Percentiles rank a stretch among this genome's conserved stretches.
Evolutionary conservation across 2,329 filamentous ascomycete genomes (phyloP).

Genomic region (Macrophomina pseudophaseolina): DNA sequence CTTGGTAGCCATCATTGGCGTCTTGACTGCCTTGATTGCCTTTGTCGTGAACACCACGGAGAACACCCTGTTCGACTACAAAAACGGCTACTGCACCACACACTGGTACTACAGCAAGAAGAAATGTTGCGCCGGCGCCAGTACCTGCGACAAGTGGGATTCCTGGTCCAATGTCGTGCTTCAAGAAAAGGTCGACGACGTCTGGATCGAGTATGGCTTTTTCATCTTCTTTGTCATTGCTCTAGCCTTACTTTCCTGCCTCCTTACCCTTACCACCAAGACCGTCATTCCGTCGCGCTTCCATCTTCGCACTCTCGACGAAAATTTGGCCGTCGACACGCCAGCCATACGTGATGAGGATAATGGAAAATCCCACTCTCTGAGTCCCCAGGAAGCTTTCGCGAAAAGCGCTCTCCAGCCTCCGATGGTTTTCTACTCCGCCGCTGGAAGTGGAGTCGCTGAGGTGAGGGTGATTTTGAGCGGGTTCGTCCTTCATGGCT

Average conservation of each 20-base stretch:
- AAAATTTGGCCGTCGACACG: slow-evolving; percentile 77
- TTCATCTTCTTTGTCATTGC: slow-evolving; percentile 75
- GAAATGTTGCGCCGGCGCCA: slow-evolving; percentile 63
- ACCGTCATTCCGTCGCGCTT: slow-evolving; percentile 90
- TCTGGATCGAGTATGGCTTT: slow-evolving; percentile 76
- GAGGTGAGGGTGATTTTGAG: slow-evolving; percentile 98
- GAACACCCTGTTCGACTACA: slow-evolving; percentile 83
- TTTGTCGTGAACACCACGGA: slow-evolving; percentile 91
- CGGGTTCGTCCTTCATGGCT: slow-evolving; percentile 95
- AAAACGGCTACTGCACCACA: slow-evolving; percentile 80
- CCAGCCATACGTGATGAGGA: slow-evolving; percentile 45
- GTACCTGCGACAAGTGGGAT: slow-evolving; percentile 63
- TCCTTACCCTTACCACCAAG: slow-evolving; percentile 86
- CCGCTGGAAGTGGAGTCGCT: slow-evolving; percentile 92
- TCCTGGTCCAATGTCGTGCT: slow-evolving; percentile 67
- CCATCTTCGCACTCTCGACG: slow-evolving; percentile 85
- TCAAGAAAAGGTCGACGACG: slow-evolving; percentile 52
- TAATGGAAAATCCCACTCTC: slow-evolving; percentile 45
- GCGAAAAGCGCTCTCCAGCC: slow-evolving; percentile 52
- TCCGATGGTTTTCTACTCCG: slow-evolving; percentile 93
- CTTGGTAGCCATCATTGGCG: slow-evolving; percentile 85
- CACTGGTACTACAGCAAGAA: slow-evolving; percentile 76
- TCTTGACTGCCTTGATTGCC: slow-evolving; percentile 81
- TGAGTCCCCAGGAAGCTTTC: slow-evolving; percentile 48
- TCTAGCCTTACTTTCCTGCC: slow-evolving; percentile 74